These are phyloP conservation scores for Fusarium solani-melongenae DNA, from an alignment of 2,329 filamentous ascomycete genomes.

Conservation along the genomic window DNA sequence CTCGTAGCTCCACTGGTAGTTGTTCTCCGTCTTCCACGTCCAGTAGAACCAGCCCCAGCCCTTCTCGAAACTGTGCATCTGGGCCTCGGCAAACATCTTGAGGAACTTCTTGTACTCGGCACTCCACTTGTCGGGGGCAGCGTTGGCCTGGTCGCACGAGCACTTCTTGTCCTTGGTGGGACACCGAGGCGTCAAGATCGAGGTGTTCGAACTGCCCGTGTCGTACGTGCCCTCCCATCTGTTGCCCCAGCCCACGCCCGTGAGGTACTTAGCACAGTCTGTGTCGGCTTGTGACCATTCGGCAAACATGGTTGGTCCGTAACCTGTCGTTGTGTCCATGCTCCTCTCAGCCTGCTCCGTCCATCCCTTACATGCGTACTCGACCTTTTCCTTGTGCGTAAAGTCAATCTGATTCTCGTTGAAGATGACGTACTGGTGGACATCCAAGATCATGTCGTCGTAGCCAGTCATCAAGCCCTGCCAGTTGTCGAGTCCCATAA, in stretches of 20 bases:
- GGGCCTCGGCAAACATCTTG: constrained; percentile 90
- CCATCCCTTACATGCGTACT: constrained; percentile 91
- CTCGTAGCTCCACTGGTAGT: constrained; percentile 93
- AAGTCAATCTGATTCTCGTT: constrained; percentile 87
- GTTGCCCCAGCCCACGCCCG: constrained; percentile 88
- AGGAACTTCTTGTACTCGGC: constrained; percentile 85
- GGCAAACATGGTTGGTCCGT: constrained; percentile 92
- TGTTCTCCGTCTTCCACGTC: constrained; percentile 93
- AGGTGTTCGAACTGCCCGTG: constrained; percentile 69
- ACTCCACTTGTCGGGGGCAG: constrained; percentile 74
- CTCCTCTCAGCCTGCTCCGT: constrained; percentile 79
- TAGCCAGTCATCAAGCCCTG: constrained; percentile 81
- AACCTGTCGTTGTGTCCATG: constrained; percentile 80
- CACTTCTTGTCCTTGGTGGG: constrained; percentile 75
- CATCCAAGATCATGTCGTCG: constrained; percentile 86
- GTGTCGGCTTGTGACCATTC: constrained; percentile 99
- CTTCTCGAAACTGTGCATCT: constrained; percentile 94
- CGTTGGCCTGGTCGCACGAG: constrained; percentile 80
- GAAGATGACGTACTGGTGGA: constrained; percentile 99
- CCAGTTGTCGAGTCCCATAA: constrained; percentile 92
- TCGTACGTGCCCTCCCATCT: constrained; percentile 92
- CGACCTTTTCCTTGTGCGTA: constrained; percentile 84
- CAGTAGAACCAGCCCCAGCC: constrained; percentile 99
- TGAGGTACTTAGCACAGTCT: constrained; percentile 88
- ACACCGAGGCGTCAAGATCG: constrained; percentile 78